Conservation (phyloP, 2,329 filamentous ascomycete genomes). For the Raffaelea deltoideospora region DNA sequence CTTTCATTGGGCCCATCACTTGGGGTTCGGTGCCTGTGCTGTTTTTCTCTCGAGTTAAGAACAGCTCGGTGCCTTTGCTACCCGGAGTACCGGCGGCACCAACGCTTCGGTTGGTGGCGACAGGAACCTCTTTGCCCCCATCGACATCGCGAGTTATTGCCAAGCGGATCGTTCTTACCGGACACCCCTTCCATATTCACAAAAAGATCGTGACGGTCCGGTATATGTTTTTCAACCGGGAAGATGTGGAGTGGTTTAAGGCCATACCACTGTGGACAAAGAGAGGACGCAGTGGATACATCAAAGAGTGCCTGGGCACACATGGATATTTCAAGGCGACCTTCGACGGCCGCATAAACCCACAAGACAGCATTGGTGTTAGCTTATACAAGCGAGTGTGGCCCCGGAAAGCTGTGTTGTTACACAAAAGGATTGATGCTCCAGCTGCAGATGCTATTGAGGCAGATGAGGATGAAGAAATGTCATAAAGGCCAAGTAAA, state of each 20-base stretch:
- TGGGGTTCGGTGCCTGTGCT: constrained; percentile 87
- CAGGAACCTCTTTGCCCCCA: constrained; percentile 73
- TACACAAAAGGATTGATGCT: constrained; percentile 24
- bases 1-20: constrained; percentile 76
- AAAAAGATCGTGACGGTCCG: constrained; percentile 92
- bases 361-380: constrained; percentile 84
- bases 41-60: constrained; percentile 58
- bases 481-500: constrained; percentile 12
- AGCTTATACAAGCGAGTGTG: constrained; percentile 78
- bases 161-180: constrained; percentile 86
- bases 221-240: constrained; percentile 99
- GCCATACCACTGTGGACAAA: constrained; percentile 89
- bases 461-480: constrained; percentile 20
- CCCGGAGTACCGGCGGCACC: constrained; percentile 19
- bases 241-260: constrained; percentile 96
- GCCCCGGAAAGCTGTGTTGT: constrained; percentile 50
- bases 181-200: constrained; percentile 97
- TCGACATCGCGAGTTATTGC: constrained; percentile 67
- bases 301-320: constrained; percentile 89
- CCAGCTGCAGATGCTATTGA: constrained; percentile 9
- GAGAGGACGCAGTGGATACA: constrained; percentile 71
- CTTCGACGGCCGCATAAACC: constrained; percentile 91
- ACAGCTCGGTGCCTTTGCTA: constrained; percentile 17
- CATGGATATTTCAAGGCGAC: constrained; percentile 99
- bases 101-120: constrained; percentile 61